Evolutionary conservation across 2,329 filamentous ascomycete species (phyloP), one percentile per base, ranked within the genome.

Genomic region (Paecilomyces niveus): DNA sequence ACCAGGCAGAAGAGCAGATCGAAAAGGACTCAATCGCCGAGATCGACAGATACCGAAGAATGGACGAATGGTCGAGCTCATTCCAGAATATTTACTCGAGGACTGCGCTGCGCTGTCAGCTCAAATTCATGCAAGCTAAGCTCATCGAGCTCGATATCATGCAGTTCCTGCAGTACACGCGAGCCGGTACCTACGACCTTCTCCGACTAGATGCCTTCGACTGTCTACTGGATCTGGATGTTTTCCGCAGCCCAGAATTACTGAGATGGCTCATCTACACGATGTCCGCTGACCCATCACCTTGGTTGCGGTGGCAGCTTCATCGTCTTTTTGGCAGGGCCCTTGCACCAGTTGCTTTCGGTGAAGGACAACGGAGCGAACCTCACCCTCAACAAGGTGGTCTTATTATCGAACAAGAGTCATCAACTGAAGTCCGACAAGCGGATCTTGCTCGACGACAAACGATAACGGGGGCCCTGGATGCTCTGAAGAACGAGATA

Each of bases 11-110:
- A 60, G 81, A 85, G 53, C 76, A 80, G 51, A 80, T 87, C 39
- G 80, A 83, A 59, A 76, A 77, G 58, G 81, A 82, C 56, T 83
- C 83, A 2, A 75, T 87, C 26, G 80, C 81, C 26, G 84, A 86
- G 66, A 83, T 88, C 35, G 83, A 86, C 62, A 80, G 85, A 32
- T 84, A 86, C 61, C 77, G 85, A 57, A 78, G 85, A 35, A 83
- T 87, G 68, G 85, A 88, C 63, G 85, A 88, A 68, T 88, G 84
- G 84, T 84, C 85, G 1, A 81, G 83, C 45, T 87, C 85, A 0
- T 86, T 81, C 66, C 84, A 86, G 57, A 88, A 88, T 63, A 72
- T 86, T 24, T 85, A 86, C 68, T 83, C 85, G 1, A 78, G 78
- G 11, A 84, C 85, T 11, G 84, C 84, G 21, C 74, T 88, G 18